Evolutionary conservation across 2,329 filamentous ascomycete genomes (phyloP).

Genomic region (Alternaria conjuncta): DNA sequence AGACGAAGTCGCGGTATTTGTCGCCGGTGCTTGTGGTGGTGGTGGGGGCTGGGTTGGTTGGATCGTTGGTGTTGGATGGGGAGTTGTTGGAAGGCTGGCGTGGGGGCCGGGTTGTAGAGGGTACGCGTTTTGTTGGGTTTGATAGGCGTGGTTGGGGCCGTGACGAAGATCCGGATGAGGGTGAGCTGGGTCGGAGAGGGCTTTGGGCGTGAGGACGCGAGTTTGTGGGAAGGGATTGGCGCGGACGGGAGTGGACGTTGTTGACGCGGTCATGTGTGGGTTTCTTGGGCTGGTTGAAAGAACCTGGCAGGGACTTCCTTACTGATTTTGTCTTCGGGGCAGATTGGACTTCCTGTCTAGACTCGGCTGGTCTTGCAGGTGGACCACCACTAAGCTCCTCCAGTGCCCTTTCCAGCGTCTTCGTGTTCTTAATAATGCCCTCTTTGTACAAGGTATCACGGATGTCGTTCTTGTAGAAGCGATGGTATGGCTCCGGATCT

Average conservation of each 20-base stretch:
- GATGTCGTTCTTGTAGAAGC: conserved; percentile 46
- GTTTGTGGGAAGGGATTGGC: conserved; percentile 26
- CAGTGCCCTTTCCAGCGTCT: conserved; percentile 27
- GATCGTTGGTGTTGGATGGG: background rate
- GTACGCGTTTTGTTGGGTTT: background rate
- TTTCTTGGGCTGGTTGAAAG: conserved; percentile 5
- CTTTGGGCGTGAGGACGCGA: background rate
- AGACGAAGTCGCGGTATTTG: conserved; percentile 26
- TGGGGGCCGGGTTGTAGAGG: background rate
- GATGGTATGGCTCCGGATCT: conserved; percentile 34
- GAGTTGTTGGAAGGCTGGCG: background rate
- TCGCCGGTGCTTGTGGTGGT: conserved; percentile 14
- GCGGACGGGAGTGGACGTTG: conserved; percentile 4
- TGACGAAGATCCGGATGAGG: background rate
- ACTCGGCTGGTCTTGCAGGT: background rate
- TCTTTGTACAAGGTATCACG: conserved; percentile 33
- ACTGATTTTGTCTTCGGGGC: background rate
- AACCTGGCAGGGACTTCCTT: conserved; percentile 12
- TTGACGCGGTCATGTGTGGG: background rate
- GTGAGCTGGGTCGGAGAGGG: background rate
- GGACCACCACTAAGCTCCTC: conserved; percentile 24
- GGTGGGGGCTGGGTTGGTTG: background rate
- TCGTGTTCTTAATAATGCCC: conserved; percentile 27
- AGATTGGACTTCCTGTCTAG: background rate
- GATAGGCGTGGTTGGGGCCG: background rate